Evolutionary conservation across 768 basidiomycete genomes (phyloP).

Genomic region (Trametes punicea): DNA sequence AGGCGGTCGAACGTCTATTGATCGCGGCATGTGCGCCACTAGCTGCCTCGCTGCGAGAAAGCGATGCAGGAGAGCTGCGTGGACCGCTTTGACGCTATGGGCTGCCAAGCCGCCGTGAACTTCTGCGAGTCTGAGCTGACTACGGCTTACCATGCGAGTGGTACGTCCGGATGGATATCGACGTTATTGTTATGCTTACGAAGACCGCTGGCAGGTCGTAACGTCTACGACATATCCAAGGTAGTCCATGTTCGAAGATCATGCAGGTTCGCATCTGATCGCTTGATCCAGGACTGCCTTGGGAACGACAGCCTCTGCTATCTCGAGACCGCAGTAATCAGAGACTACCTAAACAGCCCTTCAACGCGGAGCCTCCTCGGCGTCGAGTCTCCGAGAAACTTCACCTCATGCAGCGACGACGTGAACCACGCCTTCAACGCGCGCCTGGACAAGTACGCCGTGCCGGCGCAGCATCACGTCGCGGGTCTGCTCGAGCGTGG

Average conservation of each 20-base stretch:
- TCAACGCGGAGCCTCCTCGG: slow-evolving; percentile 44
- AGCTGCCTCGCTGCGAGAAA: slow-evolving; percentile 68
- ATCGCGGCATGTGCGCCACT: neutral
- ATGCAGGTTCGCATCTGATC: no score
- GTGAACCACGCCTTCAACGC: slow-evolving; percentile 51
- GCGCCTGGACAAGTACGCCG: slow-evolving; percentile 59
- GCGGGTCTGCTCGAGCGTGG: slow-evolving; percentile 72
- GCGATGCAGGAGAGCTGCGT: slow-evolving; percentile 58
- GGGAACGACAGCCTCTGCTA: slow-evolving; percentile 36
- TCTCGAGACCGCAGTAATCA: slow-evolving; percentile 38
- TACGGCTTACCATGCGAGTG: slow-evolving; percentile 36
- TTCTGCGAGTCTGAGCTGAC: slow-evolving; percentile 64
- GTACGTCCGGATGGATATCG: slow-evolving; percentile 29
- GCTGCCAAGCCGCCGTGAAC: slow-evolving; percentile 60
- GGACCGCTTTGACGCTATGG: slow-evolving; percentile 60
- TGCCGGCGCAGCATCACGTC: slow-evolving; percentile 62
- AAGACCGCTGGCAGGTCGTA: slow-evolving; percentile 38
- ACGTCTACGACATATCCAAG: slow-evolving; percentile 61
- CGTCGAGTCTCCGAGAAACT: slow-evolving; percentile 45
- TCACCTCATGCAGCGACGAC: slow-evolving; percentile 50
- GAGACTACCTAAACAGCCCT: slow-evolving; percentile 44
- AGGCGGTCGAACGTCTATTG: neutral
- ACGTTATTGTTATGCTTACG: no score
- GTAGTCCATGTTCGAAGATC: slow-evolving; percentile 15
- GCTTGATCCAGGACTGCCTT: slow-evolving; percentile 17